phyloP scores from a whole-genome alignment of 768 basidiomycete species.

The Boletus rex-veris region DNA sequence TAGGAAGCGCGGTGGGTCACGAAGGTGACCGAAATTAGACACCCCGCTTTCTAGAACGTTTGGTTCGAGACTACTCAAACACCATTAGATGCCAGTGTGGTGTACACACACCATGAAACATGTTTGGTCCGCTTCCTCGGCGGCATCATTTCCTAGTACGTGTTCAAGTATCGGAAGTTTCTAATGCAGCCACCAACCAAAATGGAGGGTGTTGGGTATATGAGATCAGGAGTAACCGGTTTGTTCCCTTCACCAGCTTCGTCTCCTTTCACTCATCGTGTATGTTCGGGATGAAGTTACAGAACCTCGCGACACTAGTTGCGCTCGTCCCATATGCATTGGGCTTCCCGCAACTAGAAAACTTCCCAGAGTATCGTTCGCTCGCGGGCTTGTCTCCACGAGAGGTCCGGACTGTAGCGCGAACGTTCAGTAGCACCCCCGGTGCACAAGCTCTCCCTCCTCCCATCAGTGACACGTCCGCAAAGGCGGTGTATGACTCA shows the following conservation, averaged over 20 bases:
- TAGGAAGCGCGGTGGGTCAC: no score
- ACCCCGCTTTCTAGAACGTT: no score
- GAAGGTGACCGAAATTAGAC: no score
- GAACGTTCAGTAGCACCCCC: conserved; percentile 12
- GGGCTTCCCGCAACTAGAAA: conserved; percentile 7
- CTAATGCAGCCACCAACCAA: no score
- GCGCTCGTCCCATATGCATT: not conserved
- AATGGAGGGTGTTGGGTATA: no score
- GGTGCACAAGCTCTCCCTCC: conserved; percentile 20
- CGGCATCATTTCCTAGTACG: no score
- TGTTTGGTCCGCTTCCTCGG: no score
- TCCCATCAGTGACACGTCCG: conserved; percentile 19
- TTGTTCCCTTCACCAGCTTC: not conserved
- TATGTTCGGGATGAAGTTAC: not conserved
- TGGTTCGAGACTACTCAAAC: no score
- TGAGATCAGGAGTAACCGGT: no score
- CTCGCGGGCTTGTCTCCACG: conserved; percentile 14
- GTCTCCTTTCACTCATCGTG: not conserved
- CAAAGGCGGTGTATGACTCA: conserved; percentile 19
- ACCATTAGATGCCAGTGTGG: no score
- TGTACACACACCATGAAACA: no score
- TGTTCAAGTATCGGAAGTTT: no score
- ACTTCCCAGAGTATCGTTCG: conserved; percentile 20
- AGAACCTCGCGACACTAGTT: not conserved
- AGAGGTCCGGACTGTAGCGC: conserved; percentile 10